These are phyloP conservation scores for Pythium dissimile DNA, from an alignment of 352 stramenopile species.

Conservation along the genomic window DNA sequence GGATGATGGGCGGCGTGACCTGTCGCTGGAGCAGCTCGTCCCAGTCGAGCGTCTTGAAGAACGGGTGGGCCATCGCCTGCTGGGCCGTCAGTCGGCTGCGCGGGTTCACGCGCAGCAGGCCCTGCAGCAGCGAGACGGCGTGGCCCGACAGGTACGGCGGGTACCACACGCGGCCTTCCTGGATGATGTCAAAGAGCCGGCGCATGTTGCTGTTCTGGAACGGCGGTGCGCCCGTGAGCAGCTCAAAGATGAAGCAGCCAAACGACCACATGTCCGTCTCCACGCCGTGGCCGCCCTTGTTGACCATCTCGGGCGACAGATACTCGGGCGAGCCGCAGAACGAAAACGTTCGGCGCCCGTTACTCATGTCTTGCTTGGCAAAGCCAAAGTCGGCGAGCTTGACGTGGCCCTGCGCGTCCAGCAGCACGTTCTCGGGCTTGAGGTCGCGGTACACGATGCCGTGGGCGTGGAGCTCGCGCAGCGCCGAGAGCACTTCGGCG, in stretches of 20 bases:
- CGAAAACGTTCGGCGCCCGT: conserved; percentile 59
- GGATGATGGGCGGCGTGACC: conserved; percentile 59
- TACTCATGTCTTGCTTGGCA: conserved; percentile 62
- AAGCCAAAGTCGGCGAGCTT: conserved; percentile 86
- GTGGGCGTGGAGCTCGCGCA: conserved; percentile 43
- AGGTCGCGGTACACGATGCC: conserved; percentile 65
- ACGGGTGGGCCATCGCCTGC: conserved; percentile 70
- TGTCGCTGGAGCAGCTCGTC: conserved; percentile 59
- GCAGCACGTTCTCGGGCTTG: conserved; percentile 77
- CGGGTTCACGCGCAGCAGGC: conserved; percentile 47
- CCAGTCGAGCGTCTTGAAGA: conserved; percentile 75
- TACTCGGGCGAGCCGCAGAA: conserved; percentile 86
- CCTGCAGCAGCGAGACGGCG: conserved; percentile 46
- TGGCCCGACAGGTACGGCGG: conserved; percentile 49
- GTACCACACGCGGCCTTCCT: conserved; percentile 60
- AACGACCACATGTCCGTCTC: conserved; percentile 88
- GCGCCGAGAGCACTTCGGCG: conserved; percentile 60
- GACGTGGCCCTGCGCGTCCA: conserved; percentile 73
- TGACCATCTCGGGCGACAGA: conserved; percentile 83
- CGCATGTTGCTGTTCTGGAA: conserved; percentile 67
- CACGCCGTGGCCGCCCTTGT: conserved; percentile 61
- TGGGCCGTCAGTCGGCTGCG: conserved; percentile 43
- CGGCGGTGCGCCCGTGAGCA: conserved; percentile 65
- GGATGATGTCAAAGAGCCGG: conserved; percentile 64
- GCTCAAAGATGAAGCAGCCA: conserved; percentile 81